Evolutionary conservation across 805 yeast genomes (phyloP), one percentile per base, ranked within the genome.

Genomic region (Yarrowia hollandica): DNA sequence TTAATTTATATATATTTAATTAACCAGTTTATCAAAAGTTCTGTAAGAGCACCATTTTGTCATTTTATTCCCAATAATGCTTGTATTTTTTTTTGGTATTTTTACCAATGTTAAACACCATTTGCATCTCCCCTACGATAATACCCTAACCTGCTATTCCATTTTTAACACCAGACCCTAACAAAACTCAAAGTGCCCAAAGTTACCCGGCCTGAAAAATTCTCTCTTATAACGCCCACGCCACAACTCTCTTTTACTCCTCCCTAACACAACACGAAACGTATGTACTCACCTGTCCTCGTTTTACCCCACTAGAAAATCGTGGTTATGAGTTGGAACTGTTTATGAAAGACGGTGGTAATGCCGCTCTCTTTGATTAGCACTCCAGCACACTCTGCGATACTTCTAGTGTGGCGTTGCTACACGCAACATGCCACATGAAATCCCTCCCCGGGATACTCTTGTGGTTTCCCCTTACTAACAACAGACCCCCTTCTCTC

Each of bases 321-420:
- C 55, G 55, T 33, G 39, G 55, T 22, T 15, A 33, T 48, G 54
- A 14, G 54, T 31, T 33, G 35, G 23, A 31, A 4, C 28, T 33
- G 39, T 22, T 33, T 22, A 48, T 48, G 39, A 22, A 33, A 22
- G 55, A 48, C 39, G 30, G 55, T 21, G 55, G 55, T 48, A 48
- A 3, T 33, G 55, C 55, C 55, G 28, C 39, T 48, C 11, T 48
- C 39, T 22, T 48, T 48, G 18, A 33, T 48, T 33, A 30, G 23
- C 39, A 33, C 28, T 33, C 22, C 30, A 22, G 15, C 21, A 15
- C 39, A 22, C 30, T 21, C 55, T 11, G 18, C 55, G 55, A 48
- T 15, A 48, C 55, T 48, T 33, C 30, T 48, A 48, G 55, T 48
- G 55, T 48, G 55, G 55, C 55, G 55, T 30, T 48, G 39, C 55